Evolutionary conservation across 257 asterid species (phyloP).

Genomic region (Jacaranda copaia): DNA sequence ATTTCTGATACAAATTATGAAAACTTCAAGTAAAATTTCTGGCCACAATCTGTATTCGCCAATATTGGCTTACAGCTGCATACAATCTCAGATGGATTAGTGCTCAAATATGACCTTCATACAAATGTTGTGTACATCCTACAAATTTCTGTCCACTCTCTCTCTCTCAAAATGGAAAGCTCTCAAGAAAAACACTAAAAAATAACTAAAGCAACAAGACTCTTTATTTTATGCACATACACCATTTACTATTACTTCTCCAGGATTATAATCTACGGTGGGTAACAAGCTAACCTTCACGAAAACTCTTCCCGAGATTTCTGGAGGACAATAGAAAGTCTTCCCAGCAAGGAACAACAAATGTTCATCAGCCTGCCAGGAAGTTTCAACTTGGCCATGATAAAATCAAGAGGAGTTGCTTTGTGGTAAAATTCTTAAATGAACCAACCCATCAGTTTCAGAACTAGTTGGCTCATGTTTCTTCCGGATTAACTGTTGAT

Average conservation of each 20-base stretch:
- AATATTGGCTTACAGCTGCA: slow-evolving; percentile 1
- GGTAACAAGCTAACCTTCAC: slow-evolving; percentile 32
- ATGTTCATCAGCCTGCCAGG: slow-evolving; percentile 31
- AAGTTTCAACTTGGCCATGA: slow-evolving; percentile 28
- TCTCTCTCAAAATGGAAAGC: slow-evolving; percentile 34
- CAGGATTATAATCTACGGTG: slow-evolving; percentile 24
- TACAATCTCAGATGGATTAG: slow-evolving; percentile 7
- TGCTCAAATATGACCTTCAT: slow-evolving; percentile 10
- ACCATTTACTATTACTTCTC: slow-evolving; percentile 32
- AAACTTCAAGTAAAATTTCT: not conserved
- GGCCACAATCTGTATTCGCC: not conserved
- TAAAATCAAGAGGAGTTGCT: slow-evolving; percentile 25
- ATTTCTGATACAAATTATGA: not conserved
- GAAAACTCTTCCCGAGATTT: slow-evolving; percentile 33
- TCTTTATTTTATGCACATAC: slow-evolving; percentile 44
- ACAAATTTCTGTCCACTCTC: slow-evolving; percentile 27
- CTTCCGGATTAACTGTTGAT: slow-evolving; percentile 51
- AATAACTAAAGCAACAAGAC: slow-evolving; percentile 14
- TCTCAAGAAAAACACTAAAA: slow-evolving; percentile 19
- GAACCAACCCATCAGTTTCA: slow-evolving; percentile 29
- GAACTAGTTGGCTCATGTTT: slow-evolving; percentile 48
- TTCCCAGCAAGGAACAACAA: slow-evolving; percentile 22
- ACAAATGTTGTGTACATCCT: slow-evolving; percentile 41
- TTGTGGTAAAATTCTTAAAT: slow-evolving; percentile 18
- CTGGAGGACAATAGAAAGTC: slow-evolving; percentile 19